Base-by-base conservation (phyloP, 2,329 filamentous ascomycete genomes). In the Cercospora citrullina region DNA sequence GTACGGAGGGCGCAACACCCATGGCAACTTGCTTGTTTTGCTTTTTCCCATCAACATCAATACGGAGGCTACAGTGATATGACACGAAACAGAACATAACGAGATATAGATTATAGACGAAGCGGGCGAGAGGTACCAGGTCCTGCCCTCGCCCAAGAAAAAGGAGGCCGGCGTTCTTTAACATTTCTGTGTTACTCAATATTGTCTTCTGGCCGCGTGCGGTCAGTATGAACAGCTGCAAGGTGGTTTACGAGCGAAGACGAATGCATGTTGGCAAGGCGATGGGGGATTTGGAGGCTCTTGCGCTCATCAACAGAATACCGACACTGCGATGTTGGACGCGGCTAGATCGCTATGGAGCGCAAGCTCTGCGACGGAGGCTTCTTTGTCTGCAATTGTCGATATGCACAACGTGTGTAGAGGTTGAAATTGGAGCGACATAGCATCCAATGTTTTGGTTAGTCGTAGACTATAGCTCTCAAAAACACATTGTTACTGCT, bases 31-130 rank as follows among this genome's bases (percentile, higher is more conserved):
- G 62, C 62, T 64, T 64, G 48, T 60, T 61, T 65, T 65, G 64
- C 28, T 65, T 65, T 65, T 61, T 36, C 31, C 23, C 28, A 39
- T 18, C 42, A 51, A 55, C 57, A 60, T 48, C 39, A 60, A 21
- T 36, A 33, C 23, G 64, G 57, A 65, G 64, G 57, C 42, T 42
- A 65, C 64, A 65, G 64, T 60, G 57, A 60, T 60, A 65, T 60
- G 57, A 65, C 42, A 39, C 31, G 42, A 65, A 55, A 65, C 64
- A 65, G 64, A 65, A 65, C 64, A 65, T 65, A 53, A 65, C 64
- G 64, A 65, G 57, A 65, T 30, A 65, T 65, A 65, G 64, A 65
- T 16, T 60, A 65, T 65, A 65, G 64, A 65, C 26, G 42, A 36
- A 55, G 62, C 33, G 51, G 51, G 62, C 36, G 62, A 10, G 18